Percentiles rank a stretch among this genome's conserved stretches.
These are phyloP conservation scores for Diaporthe sp. DNA, from an alignment of 2,329 filamentous ascomycete species.

Conservation along the genomic window DNA sequence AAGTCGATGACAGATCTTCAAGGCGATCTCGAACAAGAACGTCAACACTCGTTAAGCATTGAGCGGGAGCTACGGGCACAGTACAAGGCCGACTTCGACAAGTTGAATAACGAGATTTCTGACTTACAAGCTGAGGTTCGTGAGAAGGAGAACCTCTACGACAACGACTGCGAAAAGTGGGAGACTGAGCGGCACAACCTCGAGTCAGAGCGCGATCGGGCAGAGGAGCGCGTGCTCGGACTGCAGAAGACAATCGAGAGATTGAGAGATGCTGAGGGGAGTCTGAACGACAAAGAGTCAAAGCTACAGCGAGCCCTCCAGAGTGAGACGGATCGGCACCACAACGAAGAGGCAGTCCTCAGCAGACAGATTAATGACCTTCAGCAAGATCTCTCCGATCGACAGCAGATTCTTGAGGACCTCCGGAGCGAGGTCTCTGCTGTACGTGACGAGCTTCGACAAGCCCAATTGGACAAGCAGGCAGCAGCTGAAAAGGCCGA, in stretches of 20 bases:
- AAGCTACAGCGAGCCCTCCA: constrained; percentile 77
- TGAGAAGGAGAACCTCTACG: constrained; percentile 78
- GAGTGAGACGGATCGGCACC: constrained; percentile 79
- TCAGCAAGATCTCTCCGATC: constrained; percentile 77
- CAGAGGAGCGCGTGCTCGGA: constrained; percentile 76
- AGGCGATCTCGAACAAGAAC: constrained; percentile 65
- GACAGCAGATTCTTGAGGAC: constrained; percentile 75
- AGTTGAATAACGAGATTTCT: constrained; percentile 70
- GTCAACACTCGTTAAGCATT: constrained; percentile 69
- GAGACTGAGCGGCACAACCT: constrained; percentile 75
- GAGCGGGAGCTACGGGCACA: constrained; percentile 71
- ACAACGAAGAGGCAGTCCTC: constrained; percentile 78
- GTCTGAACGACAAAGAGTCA: constrained; percentile 75
- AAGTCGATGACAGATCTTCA: constrained; percentile 63
- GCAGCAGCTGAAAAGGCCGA: constrained; percentile 75
- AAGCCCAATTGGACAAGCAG: constrained; percentile 74
- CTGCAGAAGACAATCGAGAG: constrained; percentile 80
- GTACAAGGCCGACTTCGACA: constrained; percentile 68
- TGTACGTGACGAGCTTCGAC: constrained; percentile 78
- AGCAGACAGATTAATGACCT: constrained; percentile 81
- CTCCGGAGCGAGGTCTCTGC: constrained; percentile 75
- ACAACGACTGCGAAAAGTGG: constrained; percentile 81
- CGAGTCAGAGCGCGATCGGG: constrained; percentile 74
- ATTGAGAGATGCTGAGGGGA: constrained; percentile 77
- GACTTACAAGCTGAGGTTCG: constrained; percentile 74